Conservation (phyloP, 345 rosid genomes). For the Gossypium sturtianum region DNA sequence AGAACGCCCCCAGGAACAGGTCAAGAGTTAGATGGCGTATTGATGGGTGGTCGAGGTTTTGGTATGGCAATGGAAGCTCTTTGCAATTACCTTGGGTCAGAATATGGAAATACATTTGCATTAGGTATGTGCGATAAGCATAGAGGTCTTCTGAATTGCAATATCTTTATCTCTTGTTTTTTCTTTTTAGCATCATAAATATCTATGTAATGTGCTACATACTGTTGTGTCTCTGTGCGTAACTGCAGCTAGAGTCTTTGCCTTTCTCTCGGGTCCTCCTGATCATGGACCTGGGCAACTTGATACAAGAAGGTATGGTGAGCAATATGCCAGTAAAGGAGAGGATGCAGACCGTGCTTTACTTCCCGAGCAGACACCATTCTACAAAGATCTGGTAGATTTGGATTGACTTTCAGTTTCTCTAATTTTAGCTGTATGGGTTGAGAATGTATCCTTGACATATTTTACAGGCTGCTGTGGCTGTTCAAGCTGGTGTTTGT, state of each 20-base stretch:
- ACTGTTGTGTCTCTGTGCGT: conserved; percentile 18
- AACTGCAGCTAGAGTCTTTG: conserved; percentile 88
- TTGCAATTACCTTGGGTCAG: conserved; percentile 89
- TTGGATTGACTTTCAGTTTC: conserved; percentile 16
- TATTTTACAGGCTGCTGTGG: conserved; percentile 80
- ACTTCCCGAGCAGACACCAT: conserved; percentile 98
- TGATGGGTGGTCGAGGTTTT: conserved; percentile 98
- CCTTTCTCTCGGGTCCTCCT: conserved; percentile 97
- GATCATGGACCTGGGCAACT: conserved; percentile 98
- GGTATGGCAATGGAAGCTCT: conserved; percentile 97
- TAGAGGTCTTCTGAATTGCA: conserved; percentile 18
- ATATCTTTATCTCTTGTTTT: background rate
- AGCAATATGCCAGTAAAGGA: conserved; percentile 98
- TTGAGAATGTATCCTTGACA: conserved; percentile 30
- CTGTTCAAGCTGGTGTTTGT: conserved; percentile 98
- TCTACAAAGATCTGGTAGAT: conserved; percentile 88
- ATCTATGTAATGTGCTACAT: conserved; percentile 4
- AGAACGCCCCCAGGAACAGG: conserved; percentile 65
- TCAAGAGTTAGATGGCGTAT: conserved; percentile 75
- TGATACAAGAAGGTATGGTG: conserved; percentile 96
- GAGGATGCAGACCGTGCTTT: conserved; percentile 99
- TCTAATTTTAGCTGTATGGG: conserved; percentile 3
- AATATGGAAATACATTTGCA: conserved; percentile 91
- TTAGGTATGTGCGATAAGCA: conserved; percentile 51
- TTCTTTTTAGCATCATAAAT: background rate